Evolutionary conservation across 257 asterid genomes (phyloP).

Genomic region (Prunella vulgaris): DNA sequence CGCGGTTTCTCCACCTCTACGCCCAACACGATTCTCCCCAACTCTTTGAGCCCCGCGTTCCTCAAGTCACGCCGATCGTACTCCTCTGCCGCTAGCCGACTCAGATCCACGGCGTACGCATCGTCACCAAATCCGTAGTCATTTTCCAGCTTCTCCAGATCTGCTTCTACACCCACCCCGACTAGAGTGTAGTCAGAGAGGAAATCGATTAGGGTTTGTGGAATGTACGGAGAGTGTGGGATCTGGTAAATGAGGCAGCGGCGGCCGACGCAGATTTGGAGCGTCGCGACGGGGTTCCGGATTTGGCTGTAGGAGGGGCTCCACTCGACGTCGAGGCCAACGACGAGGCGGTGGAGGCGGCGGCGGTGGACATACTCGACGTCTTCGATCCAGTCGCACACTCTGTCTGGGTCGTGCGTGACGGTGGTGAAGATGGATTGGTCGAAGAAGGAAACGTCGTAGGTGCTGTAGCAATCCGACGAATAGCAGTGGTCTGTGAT

Average conservation of each 20-base stretch:
- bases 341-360: slow-evolving; percentile 23
- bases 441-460: slow-evolving; percentile 5
- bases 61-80: neutral
- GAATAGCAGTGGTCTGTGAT: neutral
- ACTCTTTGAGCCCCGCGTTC: neutral
- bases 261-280: slow-evolving; percentile 32
- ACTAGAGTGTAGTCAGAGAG: slow-evolving; percentile 26
- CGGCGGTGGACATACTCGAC: neutral
- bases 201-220: slow-evolving; percentile 14
- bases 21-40: neutral
- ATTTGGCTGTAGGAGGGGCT: slow-evolving; percentile 9
- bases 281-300: slow-evolving; percentile 27
- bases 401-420: neutral
- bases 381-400: slow-evolving; percentile 11
- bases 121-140: neutral
- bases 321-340: slow-evolving; percentile 41
- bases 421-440: slow-evolving; percentile 17
- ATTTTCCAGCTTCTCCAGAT: neutral
- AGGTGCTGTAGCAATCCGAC: neutral
- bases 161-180: slow-evolving; percentile 7
- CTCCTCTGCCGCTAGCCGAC: neutral
- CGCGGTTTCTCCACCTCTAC: neutral
- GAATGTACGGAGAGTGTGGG: slow-evolving; percentile 15
- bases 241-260: slow-evolving; percentile 34
- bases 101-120: neutral